Conservation (phyloP, 1,139 yeast genomes). For the Hansenula sp. region DNA sequence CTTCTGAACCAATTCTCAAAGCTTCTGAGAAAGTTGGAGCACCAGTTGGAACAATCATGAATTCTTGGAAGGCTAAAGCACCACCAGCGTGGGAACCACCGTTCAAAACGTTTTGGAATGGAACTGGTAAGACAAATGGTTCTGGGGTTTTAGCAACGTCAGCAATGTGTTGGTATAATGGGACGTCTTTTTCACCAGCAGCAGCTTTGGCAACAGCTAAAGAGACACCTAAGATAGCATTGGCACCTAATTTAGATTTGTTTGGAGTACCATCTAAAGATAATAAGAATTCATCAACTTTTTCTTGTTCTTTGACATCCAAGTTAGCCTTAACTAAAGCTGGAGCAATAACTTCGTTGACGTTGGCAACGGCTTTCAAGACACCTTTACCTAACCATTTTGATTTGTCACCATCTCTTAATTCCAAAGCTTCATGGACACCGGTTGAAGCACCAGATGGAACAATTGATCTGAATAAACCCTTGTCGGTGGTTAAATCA, state of each 20-base stretch:
- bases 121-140: slow-evolving; percentile 88
- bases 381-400: slow-evolving; percentile 98
- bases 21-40: slow-evolving; percentile 90
- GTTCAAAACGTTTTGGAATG: slow-evolving; percentile 95
- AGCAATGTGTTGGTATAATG: slow-evolving; percentile 83
- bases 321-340: slow-evolving; percentile 72
- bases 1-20: slow-evolving; percentile 92
- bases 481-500: slow-evolving; percentile 80
- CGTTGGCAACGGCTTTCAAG: slow-evolving; percentile 85
- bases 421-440: slow-evolving; percentile 90
- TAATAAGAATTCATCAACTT: slow-evolving; percentile 74
- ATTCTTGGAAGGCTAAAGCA: slow-evolving; percentile 96
- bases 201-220: slow-evolving; percentile 92
- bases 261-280: slow-evolving; percentile 88
- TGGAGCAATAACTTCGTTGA: slow-evolving; percentile 85
- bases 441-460: slow-evolving; percentile 98
- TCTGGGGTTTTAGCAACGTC: slow-evolving; percentile 61
- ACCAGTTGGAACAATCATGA: slow-evolving; percentile 94
- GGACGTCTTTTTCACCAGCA: slow-evolving; percentile 85
- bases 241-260: slow-evolving; percentile 94
- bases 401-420: slow-evolving; percentile 91
- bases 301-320: slow-evolving; percentile 74
- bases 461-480: slow-evolving; percentile 87
- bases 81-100: slow-evolving; percentile 99
- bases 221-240: slow-evolving; percentile 93